Evolutionary conservation across 2,329 filamentous ascomycete species (phyloP).

Genomic region (Sporothrix curviconia): DNA sequence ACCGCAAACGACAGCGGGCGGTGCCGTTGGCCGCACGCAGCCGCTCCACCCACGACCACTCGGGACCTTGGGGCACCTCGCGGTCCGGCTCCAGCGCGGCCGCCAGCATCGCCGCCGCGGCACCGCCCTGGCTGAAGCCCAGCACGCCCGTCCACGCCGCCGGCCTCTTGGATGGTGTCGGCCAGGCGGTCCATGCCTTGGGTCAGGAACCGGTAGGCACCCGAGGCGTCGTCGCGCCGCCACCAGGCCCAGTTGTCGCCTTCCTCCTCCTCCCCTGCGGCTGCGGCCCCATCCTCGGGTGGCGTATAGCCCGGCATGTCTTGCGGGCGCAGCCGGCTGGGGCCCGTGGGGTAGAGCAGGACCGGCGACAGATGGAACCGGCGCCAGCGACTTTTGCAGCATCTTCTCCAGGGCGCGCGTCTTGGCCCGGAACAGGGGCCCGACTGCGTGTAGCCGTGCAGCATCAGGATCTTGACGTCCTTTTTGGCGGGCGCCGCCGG

Average conservation of each 20-base stretch:
- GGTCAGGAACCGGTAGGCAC: constrained; percentile 63
- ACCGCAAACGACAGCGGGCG: constrained; percentile 60
- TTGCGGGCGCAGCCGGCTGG: constrained; percentile 52
- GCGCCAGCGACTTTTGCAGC: constrained; percentile 64
- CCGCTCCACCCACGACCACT: constrained; percentile 36
- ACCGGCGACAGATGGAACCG: constrained; percentile 46
- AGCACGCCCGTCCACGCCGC: constrained; percentile 70
- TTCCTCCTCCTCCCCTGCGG: constrained; percentile 22
- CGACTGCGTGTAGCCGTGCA: constrained; percentile 88
- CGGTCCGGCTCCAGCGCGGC: constrained; percentile 60
- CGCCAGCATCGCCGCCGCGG: constrained; percentile 65
- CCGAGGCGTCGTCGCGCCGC: constrained; percentile 59
- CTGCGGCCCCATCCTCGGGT: constrained; percentile 10
- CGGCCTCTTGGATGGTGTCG: constrained; percentile 51
- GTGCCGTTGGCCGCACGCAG: constrained; percentile 44
- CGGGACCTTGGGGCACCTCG: constrained; percentile 12
- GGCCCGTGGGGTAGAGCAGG: constrained; percentile 64
- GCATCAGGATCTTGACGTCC: constrained; percentile 65
- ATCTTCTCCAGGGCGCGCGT: constrained; percentile 80
- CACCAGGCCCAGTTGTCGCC: constrained; percentile 78
- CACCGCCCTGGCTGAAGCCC: constrained; percentile 77
- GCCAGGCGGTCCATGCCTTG: constrained; percentile 60
- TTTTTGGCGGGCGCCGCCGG: constrained; percentile 36
- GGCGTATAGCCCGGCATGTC: constrained; percentile 64
- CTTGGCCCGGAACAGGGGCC: constrained; percentile 81